These are phyloP conservation scores for Fusarium citri DNA, from an alignment of 2,329 filamentous ascomycete genomes.

Conservation along the genomic window DNA sequence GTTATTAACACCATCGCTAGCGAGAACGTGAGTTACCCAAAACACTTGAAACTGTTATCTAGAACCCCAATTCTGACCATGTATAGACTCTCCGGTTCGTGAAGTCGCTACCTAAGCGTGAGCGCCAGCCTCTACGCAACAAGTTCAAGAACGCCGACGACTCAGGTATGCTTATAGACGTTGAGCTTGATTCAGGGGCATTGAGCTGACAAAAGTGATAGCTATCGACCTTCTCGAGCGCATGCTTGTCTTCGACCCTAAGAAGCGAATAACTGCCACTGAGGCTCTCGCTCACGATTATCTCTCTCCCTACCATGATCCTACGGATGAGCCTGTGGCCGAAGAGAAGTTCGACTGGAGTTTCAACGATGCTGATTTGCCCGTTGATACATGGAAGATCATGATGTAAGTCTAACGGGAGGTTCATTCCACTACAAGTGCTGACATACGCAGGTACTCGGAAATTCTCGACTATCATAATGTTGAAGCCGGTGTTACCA, in stretches of 20 bases:
- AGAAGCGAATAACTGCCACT: slow-evolving; percentile 88
- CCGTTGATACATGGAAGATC: slow-evolving; percentile 99
- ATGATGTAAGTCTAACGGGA: slow-evolving; percentile 82
- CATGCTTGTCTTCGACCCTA: slow-evolving; percentile 99
- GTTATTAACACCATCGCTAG: slow-evolving; percentile 99
- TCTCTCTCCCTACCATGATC: slow-evolving; percentile 95
- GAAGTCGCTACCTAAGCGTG: slow-evolving; percentile 94
- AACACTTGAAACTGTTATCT: not conserved
- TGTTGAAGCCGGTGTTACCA: slow-evolving; percentile 69
- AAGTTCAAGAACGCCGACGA: slow-evolving; percentile 98
- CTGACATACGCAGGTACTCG: slow-evolving; percentile 78
- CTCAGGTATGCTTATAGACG: slow-evolving; percentile 68
- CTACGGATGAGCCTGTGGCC: slow-evolving; percentile 92
- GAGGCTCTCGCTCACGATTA: slow-evolving; percentile 92
- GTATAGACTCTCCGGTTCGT: slow-evolving; percentile 91
- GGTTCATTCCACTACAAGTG: not conserved
- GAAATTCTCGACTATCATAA: slow-evolving; percentile 99
- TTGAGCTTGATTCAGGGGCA: not conserved
- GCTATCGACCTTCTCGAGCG: slow-evolving; percentile 93
- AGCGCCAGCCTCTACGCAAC: slow-evolving; percentile 84
- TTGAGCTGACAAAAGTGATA: slow-evolving; percentile 49
- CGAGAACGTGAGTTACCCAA: slow-evolving; percentile 81
- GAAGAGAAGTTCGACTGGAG: slow-evolving; percentile 99
- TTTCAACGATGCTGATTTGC: slow-evolving; percentile 97
- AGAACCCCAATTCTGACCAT: slow-evolving; percentile 31